phyloP scores from a whole-genome alignment of 257 asterid species.

The Petrea volubilis region DNA sequence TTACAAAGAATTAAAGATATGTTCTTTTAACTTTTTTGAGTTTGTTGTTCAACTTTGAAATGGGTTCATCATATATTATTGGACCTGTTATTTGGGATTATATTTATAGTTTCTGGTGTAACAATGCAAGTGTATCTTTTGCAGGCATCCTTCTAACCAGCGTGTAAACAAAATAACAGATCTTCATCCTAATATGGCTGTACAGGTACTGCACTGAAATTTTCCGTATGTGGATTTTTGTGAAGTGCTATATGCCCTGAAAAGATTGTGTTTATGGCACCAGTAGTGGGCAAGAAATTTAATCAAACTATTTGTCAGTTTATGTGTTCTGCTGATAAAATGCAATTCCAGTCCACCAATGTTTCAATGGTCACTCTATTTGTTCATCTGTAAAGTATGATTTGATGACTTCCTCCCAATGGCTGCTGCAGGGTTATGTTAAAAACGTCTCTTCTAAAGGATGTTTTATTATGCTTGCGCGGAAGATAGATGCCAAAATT shows the following conservation, averaged over 20 bases:
- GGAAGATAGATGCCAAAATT: conserved; percentile 83
- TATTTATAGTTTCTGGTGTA: conserved; percentile 9
- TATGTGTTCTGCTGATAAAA: no score
- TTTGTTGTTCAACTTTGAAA: neutral
- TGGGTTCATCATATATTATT: neutral
- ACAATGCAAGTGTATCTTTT: conserved; percentile 19
- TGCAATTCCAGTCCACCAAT: neutral
- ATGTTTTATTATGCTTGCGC: conserved; percentile 81
- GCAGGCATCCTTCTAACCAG: no score
- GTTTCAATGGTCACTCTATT: neutral
- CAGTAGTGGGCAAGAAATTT: neutral
- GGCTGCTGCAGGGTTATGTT: conserved; percentile 73
- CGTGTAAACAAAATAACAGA: no score
- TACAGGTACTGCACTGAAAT: conserved; percentile 54
- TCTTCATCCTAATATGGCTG: conserved; percentile 63
- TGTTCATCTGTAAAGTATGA: neutral
- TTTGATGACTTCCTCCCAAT: neutral
- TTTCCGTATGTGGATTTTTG: neutral
- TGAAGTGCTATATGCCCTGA: neutral
- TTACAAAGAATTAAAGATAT: neutral
- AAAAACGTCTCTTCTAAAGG: conserved; percentile 78
- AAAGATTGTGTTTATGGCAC: neutral
- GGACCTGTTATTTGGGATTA: neutral
- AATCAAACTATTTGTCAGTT: neutral
- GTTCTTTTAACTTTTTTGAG: neutral